A percentile compares a stretch with the other conserved stretches of the same genome.
These are phyloP conservation scores for Pseudogymnoascus sp. DNA, from an alignment of 2,329 filamentous ascomycete genomes.

Conservation along the genomic window DNA sequence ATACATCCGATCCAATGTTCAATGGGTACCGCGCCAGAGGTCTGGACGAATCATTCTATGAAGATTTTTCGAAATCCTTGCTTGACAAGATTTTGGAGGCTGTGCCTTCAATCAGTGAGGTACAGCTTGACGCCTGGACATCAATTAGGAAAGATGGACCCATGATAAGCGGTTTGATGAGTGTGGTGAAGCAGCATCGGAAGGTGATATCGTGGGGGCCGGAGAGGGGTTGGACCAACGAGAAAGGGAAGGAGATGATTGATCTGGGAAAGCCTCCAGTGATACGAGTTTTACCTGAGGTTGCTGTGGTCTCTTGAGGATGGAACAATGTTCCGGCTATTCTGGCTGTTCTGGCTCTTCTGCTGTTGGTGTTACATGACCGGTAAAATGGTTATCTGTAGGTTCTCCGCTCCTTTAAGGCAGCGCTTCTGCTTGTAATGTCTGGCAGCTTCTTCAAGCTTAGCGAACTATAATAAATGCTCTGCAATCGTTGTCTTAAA, in stretches of 20 bases:
- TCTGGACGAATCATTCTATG: slow-evolving; percentile 57
- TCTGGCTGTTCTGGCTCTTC: background rate
- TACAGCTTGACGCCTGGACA: slow-evolving; percentile 63
- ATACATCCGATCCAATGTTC: slow-evolving; percentile 60
- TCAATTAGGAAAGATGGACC: slow-evolving; percentile 56
- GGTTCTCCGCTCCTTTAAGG: background rate
- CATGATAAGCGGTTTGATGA: slow-evolving; percentile 54
- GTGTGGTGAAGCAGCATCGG: slow-evolving; percentile 39
- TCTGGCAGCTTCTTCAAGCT: background rate
- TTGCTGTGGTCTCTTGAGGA: slow-evolving; percentile 3
- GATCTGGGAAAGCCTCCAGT: background rate
- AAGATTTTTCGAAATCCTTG: slow-evolving; percentile 52
- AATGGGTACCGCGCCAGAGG: slow-evolving; percentile 51
- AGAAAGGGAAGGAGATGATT: slow-evolving; percentile 15
- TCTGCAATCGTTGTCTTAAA: background rate
- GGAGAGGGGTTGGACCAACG: slow-evolving; percentile 55
- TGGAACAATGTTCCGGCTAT: background rate
- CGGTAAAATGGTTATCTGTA: background rate
- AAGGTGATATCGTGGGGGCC: slow-evolving; percentile 58
- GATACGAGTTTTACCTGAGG: background rate
- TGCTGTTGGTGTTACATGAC: background rate
- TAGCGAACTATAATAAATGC: background rate
- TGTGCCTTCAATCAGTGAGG: slow-evolving; percentile 44
- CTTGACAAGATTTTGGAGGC: slow-evolving; percentile 47
- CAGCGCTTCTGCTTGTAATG: background rate